phyloP scores from a whole-genome alignment of 805 yeast species.

The Kazachstania taianensis region DNA sequence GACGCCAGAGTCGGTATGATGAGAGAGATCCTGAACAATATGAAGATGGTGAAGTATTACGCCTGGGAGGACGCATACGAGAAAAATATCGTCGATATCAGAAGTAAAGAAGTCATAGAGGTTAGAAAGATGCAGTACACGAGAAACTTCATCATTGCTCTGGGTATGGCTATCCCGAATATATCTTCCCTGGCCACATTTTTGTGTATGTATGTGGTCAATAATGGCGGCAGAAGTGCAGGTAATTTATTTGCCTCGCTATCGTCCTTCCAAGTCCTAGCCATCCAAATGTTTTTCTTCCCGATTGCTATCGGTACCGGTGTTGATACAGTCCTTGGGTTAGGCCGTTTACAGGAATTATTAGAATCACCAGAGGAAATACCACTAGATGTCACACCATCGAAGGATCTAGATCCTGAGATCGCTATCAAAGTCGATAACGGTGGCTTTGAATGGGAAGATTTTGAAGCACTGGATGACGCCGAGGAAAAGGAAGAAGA shows the following conservation, averaged over 20 bases:
- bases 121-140: slow-evolving; percentile 55
- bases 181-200: slow-evolving; percentile 60
- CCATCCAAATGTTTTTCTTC: slow-evolving; percentile 53
- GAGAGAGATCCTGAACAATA: slow-evolving; percentile 67
- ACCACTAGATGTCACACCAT: slow-evolving; percentile 14
- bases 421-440: slow-evolving; percentile 40
- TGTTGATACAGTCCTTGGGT: slow-evolving; percentile 56
- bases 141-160: slow-evolving; percentile 54
- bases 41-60: slow-evolving; percentile 78
- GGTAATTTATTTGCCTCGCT: slow-evolving; percentile 63
- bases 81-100: slow-evolving; percentile 40
- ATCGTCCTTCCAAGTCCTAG: slow-evolving; percentile 52
- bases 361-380: slow-evolving; percentile 37
- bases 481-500: slow-evolving; percentile 16
- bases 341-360: slow-evolving; percentile 46
- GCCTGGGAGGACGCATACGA: slow-evolving; percentile 86
- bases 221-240: slow-evolving; percentile 35
- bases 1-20: slow-evolving; percentile 68
- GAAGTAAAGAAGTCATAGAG: slow-evolving; percentile 51
- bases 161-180: slow-evolving; percentile 57
- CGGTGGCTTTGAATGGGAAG: slow-evolving; percentile 64
- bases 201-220: slow-evolving; percentile 37
- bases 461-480: slow-evolving; percentile 30
- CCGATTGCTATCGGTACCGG: slow-evolving; percentile 63
- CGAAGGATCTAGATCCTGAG: slow-evolving; percentile 15